Percentiles rank a stretch among this genome's conserved stretches.
Conservation (phyloP, 306 rosid species). For the Rosa chinensis region DNA sequence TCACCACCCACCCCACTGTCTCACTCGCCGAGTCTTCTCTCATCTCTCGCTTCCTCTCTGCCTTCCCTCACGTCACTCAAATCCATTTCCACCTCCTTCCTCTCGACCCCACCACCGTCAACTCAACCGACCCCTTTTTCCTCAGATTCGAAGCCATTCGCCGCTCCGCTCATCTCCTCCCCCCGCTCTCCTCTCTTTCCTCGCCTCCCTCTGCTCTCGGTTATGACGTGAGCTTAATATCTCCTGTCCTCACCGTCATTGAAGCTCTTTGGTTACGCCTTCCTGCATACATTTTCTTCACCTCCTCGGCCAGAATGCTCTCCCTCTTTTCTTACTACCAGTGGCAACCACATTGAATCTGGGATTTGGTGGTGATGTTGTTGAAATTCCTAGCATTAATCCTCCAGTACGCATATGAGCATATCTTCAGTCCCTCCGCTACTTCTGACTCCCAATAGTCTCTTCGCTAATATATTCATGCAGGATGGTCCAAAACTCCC, state of each 20-base stretch:
- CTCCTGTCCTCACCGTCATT: conserved; percentile 35
- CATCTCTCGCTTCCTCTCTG: conserved; percentile 43
- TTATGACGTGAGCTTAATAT: conserved; percentile 33
- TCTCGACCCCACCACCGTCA: conserved; percentile 7
- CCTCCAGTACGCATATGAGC: conserved; percentile 39
- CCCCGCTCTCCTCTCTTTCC: conserved; percentile 42
- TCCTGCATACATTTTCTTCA: conserved; percentile 41
- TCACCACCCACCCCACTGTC: conserved; percentile 43
- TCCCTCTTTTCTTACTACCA: conserved; percentile 41
- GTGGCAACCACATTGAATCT: background rate
- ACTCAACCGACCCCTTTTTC: conserved; percentile 45
- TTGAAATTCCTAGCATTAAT: conserved; percentile 37
- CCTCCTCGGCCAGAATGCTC: conserved; percentile 47
- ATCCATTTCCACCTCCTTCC: conserved; percentile 27
- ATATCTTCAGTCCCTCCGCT: conserved; percentile 44
- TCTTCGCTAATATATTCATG: conserved; percentile 18
- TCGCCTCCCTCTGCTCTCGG: conserved; percentile 51
- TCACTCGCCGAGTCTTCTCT: conserved; percentile 46
- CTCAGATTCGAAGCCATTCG: conserved; percentile 39
- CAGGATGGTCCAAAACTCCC: conserved; percentile 36
- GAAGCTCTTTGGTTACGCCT: conserved; percentile 16
- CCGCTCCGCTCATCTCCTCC: conserved; percentile 44
- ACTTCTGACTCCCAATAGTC: conserved; percentile 16
- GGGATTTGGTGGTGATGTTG: background rate
- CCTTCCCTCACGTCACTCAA: conserved; percentile 37